phyloP scores from a whole-genome alignment of 495 filamentous ascomycete species.

The Recurvomyces mirabilis region DNA sequence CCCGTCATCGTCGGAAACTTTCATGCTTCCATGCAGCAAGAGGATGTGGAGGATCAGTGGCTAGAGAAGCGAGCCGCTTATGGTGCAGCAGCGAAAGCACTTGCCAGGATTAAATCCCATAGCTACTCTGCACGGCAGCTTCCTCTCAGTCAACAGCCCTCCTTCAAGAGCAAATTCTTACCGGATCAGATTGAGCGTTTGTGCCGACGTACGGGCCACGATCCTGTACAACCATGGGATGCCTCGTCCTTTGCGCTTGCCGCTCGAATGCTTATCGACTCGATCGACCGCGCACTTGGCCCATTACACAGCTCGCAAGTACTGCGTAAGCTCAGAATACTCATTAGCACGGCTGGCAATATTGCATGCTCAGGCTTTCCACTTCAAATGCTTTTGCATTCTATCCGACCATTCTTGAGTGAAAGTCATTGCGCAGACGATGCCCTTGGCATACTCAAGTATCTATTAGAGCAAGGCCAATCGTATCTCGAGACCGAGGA shows the following conservation, averaged over 20 bases:
- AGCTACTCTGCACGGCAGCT: slow-evolving; percentile 49
- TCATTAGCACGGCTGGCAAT: slow-evolving; percentile 65
- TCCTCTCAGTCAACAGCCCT: slow-evolving; percentile 71
- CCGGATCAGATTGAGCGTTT: slow-evolving; percentile 62
- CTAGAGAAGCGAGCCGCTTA: slow-evolving; percentile 54
- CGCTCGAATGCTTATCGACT: slow-evolving; percentile 64
- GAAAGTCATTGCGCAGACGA: slow-evolving; percentile 87
- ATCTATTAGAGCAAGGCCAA: slow-evolving; percentile 61
- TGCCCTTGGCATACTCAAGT: slow-evolving; percentile 74
- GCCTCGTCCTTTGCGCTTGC: slow-evolving; percentile 62
- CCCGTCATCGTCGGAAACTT: slow-evolving; percentile 63
- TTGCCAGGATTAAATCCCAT: slow-evolving; percentile 54
- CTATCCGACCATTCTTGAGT: slow-evolving; percentile 64
- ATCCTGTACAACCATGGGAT: slow-evolving; percentile 61
- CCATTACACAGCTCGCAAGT: slow-evolving; percentile 76
- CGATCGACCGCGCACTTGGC: slow-evolving; percentile 76
- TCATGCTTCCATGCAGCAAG: slow-evolving; percentile 57
- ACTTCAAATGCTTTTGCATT: slow-evolving; percentile 81
- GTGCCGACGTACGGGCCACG: slow-evolving; percentile 55
- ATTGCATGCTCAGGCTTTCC: slow-evolving; percentile 66
- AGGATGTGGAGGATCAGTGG: slow-evolving; percentile 57
- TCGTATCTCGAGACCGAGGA: slow-evolving; percentile 45
- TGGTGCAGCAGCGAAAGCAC: slow-evolving; percentile 45
- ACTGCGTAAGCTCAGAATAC: slow-evolving; percentile 70
- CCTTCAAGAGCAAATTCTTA: slow-evolving; percentile 67